A percentile compares a stretch with the other conserved stretches of the same genome.
These are phyloP conservation scores for Botrytis sinoallii DNA, from an alignment of 2,329 filamentous ascomycete genomes.

Conservation along the genomic window DNA sequence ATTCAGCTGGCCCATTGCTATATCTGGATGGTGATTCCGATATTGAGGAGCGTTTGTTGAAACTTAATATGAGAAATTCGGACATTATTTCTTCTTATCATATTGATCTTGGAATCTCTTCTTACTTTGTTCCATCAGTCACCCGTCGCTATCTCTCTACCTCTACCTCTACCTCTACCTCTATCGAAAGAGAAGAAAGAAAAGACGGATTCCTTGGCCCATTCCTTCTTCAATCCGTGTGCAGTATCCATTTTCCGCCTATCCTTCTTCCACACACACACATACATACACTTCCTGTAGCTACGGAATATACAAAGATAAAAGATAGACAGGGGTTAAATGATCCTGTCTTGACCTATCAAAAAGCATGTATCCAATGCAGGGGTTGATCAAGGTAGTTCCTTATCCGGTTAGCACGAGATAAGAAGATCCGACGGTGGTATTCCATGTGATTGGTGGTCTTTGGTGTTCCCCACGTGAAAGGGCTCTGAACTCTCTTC, in stretches of 20 bases:
- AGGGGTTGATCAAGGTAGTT: background rate
- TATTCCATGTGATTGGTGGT: background rate
- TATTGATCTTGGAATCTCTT: background rate
- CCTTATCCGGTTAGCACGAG: background rate
- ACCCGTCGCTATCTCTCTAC: background rate
- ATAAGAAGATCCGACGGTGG: conserved; percentile 8
- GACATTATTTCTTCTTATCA: background rate
- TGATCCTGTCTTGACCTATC: background rate
- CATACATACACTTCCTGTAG: background rate
- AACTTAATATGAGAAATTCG: background rate
- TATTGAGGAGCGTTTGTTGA: background rate
- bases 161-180: background rate
- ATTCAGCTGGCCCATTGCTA: background rate
- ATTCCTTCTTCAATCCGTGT: background rate
- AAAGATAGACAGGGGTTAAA: background rate
- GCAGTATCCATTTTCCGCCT: background rate
- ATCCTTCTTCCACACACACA: background rate
- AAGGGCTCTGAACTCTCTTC: background rate
- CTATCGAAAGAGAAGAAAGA: background rate
- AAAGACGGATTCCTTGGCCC: background rate
- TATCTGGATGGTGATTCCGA: background rate
- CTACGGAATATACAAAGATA: background rate
- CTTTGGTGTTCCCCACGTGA: background rate
- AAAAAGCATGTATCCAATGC: background rate
- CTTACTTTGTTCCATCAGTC: background rate